Conservation (phyloP, 345 rosid genomes). For the Rhodamnia rubescens region DNA sequence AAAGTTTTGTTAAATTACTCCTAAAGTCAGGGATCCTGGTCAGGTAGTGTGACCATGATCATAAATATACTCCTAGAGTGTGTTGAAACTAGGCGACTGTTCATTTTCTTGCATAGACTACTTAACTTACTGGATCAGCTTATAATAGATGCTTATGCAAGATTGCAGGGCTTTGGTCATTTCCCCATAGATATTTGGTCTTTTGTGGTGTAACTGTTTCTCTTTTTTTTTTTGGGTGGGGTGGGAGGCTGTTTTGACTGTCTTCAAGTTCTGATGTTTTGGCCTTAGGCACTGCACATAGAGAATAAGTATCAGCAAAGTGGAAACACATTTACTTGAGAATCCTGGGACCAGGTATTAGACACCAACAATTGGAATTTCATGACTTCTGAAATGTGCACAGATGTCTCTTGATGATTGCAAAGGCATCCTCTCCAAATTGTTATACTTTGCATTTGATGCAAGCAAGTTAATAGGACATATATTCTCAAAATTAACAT, state of each 20-base stretch:
- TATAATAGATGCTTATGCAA: neutral
- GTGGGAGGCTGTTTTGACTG: neutral
- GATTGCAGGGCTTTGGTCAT: neutral
- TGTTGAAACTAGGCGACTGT: neutral
- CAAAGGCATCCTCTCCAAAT: neutral
- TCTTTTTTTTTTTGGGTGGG: neutral
- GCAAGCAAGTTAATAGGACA: neutral
- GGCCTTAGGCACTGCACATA: neutral
- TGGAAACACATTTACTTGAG: neutral
- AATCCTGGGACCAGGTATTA: neutral
- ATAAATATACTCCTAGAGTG: neutral
- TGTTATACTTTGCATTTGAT: neutral
- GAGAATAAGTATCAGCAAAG: neutral
- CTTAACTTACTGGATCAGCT: neutral
- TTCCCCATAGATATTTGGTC: neutral
- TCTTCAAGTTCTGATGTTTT: neutral
- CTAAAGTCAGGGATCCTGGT: neutral
- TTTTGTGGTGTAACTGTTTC: neutral
- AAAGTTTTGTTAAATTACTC: neutral
- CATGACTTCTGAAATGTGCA: neutral
- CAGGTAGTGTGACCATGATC: neutral
- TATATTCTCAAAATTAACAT: neutral
- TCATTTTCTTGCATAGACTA: neutral
- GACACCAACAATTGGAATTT: neutral
- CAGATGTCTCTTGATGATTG: neutral